Percentiles rank a stretch among this genome's conserved stretches.
Evolutionary conservation across 2,329 filamentous ascomycete species (phyloP).

Genomic region (Botryotinia calthae): DNA sequence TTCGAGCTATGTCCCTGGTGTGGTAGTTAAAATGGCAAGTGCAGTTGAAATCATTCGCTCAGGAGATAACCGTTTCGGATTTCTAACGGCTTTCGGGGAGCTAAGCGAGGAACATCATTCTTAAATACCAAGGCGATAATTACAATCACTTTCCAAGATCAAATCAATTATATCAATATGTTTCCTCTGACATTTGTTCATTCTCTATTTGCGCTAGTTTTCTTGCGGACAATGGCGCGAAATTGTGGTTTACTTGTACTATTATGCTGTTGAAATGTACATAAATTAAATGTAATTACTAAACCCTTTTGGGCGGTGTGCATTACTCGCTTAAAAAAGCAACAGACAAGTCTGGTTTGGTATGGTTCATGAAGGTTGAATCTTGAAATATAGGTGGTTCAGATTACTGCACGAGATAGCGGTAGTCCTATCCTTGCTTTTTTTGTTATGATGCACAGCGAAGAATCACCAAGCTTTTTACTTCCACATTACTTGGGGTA

Average conservation of each 20-base stretch:
- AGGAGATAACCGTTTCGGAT: not conserved
- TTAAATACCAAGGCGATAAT: not conserved
- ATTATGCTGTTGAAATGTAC: not conserved
- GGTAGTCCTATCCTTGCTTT: not conserved
- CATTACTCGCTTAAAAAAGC: not conserved
- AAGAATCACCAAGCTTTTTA: not conserved
- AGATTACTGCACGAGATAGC: not conserved
- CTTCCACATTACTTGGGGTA: not conserved
- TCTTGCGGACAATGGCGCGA: not conserved
- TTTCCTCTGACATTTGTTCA: not conserved
- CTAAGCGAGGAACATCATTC: not conserved
- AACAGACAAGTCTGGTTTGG: not conserved
- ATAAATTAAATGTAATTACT: not conserved
- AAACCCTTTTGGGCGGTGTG: rapidly evolving
- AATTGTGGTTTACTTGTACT: not conserved
- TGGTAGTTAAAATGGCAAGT: not conserved
- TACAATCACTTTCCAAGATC: not conserved
- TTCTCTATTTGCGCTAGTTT: not conserved
- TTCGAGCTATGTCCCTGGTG: not conserved
- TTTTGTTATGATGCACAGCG: not conserved
- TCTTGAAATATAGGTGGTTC: not conserved
- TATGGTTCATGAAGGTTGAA: not conserved
- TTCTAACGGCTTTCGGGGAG: not conserved
- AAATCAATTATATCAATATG: not conserved
- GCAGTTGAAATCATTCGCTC: not conserved